Percentiles rank a stretch among this genome's conserved stretches.
Evolutionary conservation across 2,329 filamentous ascomycete species (phyloP).

Genomic region (Neofusicoccum sp.): DNA sequence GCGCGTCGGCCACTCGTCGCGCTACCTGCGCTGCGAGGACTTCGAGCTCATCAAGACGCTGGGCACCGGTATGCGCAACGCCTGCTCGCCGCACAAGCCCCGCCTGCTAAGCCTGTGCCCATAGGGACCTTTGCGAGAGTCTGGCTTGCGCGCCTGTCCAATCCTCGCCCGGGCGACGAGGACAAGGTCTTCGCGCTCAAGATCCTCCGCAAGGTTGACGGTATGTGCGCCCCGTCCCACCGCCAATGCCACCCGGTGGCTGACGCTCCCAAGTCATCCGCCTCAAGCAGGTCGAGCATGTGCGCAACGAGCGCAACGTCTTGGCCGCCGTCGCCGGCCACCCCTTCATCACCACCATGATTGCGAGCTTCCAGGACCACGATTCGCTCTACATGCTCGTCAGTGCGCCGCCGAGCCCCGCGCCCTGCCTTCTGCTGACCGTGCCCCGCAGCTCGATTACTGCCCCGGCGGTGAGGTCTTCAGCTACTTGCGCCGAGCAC

Average conservation of each 20-base stretch:
- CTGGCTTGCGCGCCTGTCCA: slow-evolving; percentile 71
- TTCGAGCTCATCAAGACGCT: slow-evolving; percentile 76
- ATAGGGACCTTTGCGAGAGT: slow-evolving; percentile 80
- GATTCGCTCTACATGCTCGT: slow-evolving; percentile 79
- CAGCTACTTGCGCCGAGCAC: slow-evolving; percentile 75
- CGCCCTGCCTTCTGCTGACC: slow-evolving; percentile 26
- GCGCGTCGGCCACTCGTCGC: slow-evolving; percentile 50
- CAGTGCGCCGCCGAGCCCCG: slow-evolving; percentile 28
- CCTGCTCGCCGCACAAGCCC: slow-evolving; percentile 5
- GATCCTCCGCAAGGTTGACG: slow-evolving; percentile 67
- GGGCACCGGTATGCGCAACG: slow-evolving; percentile 63
- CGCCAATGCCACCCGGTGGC: neutral
- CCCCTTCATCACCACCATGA: slow-evolving; percentile 79
- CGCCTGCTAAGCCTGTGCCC: slow-evolving; percentile 18
- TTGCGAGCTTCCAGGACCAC: slow-evolving; percentile 77
- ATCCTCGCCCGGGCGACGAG: slow-evolving; percentile 54
- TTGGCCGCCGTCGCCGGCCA: slow-evolving; percentile 77
- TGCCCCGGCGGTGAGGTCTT: slow-evolving; percentile 84
- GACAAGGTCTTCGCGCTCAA: slow-evolving; percentile 79
- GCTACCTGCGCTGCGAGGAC: slow-evolving; percentile 56
- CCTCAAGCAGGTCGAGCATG: slow-evolving; percentile 84
- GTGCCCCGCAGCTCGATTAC: slow-evolving; percentile 64
- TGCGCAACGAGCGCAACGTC: slow-evolving; percentile 79
- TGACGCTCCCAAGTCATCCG: slow-evolving; percentile 62
- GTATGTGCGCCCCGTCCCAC: slow-evolving; percentile 33